Evolutionary conservation across 805 yeast species (phyloP), one percentile per base, ranked within the genome.

Genomic region (Ogataea wickerhamii): DNA sequence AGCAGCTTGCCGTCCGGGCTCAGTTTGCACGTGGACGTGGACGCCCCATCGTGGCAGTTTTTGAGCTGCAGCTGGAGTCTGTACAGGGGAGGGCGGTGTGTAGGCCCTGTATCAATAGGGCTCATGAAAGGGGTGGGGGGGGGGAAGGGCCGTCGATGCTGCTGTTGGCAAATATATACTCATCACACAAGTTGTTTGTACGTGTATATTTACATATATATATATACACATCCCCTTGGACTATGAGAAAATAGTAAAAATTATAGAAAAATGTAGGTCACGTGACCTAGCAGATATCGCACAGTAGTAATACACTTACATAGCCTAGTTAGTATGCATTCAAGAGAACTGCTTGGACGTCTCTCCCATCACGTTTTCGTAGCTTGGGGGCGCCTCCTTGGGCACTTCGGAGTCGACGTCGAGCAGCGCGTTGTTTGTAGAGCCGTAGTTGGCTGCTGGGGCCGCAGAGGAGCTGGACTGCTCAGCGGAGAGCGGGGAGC

Each of bases 1-100:
- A 84, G 45, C 10, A 49, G 60, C 14, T 49, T 38, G 0, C 83
- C 83, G 58, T 81, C 67, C 10, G 88, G 87, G 18, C 85, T 75
- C 34, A 82, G 60, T 51, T 75, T 73, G 13, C 76, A 70, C 5
- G 75, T 59, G 7, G 84, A 74, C 10, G 62, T 61, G 12, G 48
- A 36, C 3, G 37, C 27, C 17, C 43, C 48, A 2, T 43, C 29
- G 37, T 54, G 57, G 7, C 36, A 27, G 2, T 36, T 24, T 5
- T 16, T 8, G 1, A 49, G 21, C 28, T 23, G 40, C 23, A 23
- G 40, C 37, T 48, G 43, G 18, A 48, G 42, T 12, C 26, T 44
- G 32, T 50, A 51, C 28, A 29, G 34, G 11, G 36, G n/a, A 14
- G 29, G 8, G 29, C 16, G n/a, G 29, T n/a, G n/a, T n/a, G n/a